Evolutionary conservation across 1,284 basidiomycete genomes (phyloP).

Genomic region (Papiliotrema nemorosa): DNA sequence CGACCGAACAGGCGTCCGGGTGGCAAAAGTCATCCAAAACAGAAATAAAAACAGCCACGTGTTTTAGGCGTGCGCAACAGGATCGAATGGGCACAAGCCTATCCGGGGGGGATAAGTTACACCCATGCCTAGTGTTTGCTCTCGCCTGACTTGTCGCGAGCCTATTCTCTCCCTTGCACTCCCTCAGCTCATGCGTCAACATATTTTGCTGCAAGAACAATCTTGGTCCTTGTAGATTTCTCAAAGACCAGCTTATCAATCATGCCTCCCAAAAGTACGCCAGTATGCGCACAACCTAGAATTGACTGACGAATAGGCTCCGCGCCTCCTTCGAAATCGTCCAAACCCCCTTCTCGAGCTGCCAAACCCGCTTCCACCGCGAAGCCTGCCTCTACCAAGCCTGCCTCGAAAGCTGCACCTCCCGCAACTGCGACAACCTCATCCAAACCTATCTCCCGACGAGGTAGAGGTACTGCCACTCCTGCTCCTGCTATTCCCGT

Average conservation of each 20-base stretch:
- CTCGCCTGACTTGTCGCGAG: no score
- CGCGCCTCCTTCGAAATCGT: conserved; percentile 11
- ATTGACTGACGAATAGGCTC: neutral
- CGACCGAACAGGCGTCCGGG: no score
- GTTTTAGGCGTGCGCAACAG: no score
- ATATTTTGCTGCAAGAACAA: no score
- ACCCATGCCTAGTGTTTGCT: no score
- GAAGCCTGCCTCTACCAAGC: conserved; percentile 15
- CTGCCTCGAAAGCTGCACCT: conserved; percentile 7
- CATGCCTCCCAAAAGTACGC: conserved; percentile 30
- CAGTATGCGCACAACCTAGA: neutral
- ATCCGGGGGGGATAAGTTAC: no score
- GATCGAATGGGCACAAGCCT: no score
- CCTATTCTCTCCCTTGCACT: no score
- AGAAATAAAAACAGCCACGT: no score
- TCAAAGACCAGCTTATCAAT: neutral
- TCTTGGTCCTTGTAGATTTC: no score
- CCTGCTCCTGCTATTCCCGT: conserved; percentile 7
- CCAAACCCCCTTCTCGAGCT: conserved; percentile 17
- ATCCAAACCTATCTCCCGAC: neutral
- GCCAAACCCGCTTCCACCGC: conserved; percentile 11
- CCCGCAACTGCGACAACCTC: neutral
- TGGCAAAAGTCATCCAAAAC: no score
- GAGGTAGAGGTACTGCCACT: conserved; percentile 2
- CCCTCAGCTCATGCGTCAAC: no score